These are phyloP conservation scores for Clitoria ternatea DNA, from an alignment of 306 rosid genomes.

Conservation along the genomic window DNA sequence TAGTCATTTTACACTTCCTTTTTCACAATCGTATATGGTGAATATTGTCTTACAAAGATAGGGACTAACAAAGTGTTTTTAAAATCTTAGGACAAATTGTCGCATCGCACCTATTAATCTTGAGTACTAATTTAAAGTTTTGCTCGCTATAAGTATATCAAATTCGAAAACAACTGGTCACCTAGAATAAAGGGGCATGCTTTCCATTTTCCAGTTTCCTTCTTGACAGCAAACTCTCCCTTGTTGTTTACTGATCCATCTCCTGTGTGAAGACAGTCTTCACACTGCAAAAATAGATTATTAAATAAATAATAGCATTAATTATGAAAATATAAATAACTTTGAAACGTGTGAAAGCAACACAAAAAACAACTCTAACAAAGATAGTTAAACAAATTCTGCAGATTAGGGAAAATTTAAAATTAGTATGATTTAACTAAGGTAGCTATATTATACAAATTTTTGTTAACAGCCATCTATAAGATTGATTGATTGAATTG, in stretches of 20 bases:
- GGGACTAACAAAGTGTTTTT: too few species aligned
- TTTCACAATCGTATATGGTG: too few species aligned
- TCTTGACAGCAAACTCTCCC: conserved; percentile 43
- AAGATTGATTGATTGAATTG: conserved; percentile 12
- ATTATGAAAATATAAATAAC: neutral
- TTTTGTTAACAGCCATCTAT: neutral
- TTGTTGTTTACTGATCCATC: conserved; percentile 53
- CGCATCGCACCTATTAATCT: too few species aligned
- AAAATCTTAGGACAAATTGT: too few species aligned
- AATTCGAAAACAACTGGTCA: too few species aligned
- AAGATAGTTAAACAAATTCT: neutral
- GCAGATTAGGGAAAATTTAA: neutral
- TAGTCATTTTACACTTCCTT: too few species aligned
- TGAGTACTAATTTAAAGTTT: too few species aligned
- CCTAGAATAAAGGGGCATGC: conserved; percentile 64
- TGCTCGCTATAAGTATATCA: too few species aligned
- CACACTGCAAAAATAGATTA: conserved; percentile 42
- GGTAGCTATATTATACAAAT: neutral
- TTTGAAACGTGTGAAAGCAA: neutral
- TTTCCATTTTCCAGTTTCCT: conserved; percentile 54
- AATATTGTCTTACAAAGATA: too few species aligned
- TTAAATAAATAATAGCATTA: neutral
- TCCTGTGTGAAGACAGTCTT: conserved; percentile 37
- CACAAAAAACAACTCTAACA: neutral
- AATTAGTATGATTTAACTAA: neutral